These are phyloP conservation scores for Podochytrium sp. DNA, from an alignment of 192 early-diverging fungal species.

Conservation along the genomic window DNA sequence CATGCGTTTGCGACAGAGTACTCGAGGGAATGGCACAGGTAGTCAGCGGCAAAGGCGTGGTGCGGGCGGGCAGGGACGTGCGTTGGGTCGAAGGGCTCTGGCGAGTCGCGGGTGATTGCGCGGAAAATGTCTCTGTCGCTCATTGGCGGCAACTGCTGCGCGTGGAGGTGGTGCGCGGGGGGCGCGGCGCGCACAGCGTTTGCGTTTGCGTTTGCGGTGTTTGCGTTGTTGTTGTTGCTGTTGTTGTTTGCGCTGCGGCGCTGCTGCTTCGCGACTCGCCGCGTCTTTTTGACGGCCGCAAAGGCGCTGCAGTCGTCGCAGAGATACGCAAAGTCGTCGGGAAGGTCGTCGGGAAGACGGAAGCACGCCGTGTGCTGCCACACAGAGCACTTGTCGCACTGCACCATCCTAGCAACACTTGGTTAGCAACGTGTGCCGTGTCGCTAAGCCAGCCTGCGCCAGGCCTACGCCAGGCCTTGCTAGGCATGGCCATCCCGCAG, in stretches of 20 bases:
- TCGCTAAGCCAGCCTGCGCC: neutral
- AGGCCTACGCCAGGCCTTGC: neutral
- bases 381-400: slow-evolving; percentile 90
- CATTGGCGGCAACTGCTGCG: neutral
- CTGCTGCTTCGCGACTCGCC: slow-evolving; percentile 2
- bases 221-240: neutral
- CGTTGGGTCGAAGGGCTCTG: slow-evolving; percentile 5
- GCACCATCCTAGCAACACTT: slow-evolving; percentile 52
- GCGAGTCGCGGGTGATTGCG: slow-evolving; percentile 26
- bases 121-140: neutral
- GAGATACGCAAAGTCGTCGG: slow-evolving; percentile 71
- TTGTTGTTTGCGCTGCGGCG: neutral
- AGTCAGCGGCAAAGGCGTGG: slow-evolving; percentile 33
- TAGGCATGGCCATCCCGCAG: neutral
- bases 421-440: neutral
- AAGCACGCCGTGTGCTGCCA: slow-evolving; percentile 98
- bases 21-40: slow-evolving; percentile 6
- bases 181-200: neutral
- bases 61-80: neutral
- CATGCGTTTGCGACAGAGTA: neutral
- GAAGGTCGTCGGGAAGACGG: slow-evolving; percentile 61
- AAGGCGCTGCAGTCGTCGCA: slow-evolving; percentile 90
- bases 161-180: neutral
- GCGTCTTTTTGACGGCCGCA: slow-evolving; percentile 59
- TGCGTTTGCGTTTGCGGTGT: slow-evolving; percentile 1